Evolutionary conservation across 768 basidiomycete genomes (phyloP).

Genomic region (Pleurotus platypus): DNA sequence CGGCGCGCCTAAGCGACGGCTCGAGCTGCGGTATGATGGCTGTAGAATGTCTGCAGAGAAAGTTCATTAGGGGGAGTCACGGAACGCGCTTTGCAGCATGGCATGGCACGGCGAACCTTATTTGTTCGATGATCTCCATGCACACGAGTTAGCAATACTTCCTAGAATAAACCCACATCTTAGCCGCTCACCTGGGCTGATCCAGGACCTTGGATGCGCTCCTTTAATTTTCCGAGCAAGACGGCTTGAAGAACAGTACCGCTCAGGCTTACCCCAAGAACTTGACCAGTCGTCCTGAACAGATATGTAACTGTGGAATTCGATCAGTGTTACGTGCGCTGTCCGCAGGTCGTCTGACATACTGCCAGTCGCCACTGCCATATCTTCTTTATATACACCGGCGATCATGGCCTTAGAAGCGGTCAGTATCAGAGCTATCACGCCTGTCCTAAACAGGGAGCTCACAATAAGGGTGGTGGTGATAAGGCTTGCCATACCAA

Average conservation of each 20-base stretch:
- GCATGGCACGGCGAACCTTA: constrained; percentile 39
- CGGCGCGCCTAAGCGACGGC: constrained; percentile 51
- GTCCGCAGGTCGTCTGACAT: constrained; percentile 30
- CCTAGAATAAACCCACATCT: neutral
- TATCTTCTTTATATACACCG: constrained; percentile 72
- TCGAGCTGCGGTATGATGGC: constrained; percentile 66
- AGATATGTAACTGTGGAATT: constrained; percentile 75
- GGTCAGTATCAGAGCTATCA: too few relatives aligned
- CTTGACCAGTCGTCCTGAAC: constrained; percentile 92
- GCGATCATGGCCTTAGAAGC: constrained; percentile 77
- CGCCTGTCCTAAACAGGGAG: neutral
- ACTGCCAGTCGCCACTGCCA: constrained; percentile 91
- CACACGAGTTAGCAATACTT: constrained; percentile 11
- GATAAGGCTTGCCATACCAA: constrained; percentile 81
- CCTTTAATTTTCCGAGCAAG: constrained; percentile 63
- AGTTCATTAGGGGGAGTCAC: neutral
- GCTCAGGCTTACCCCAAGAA: constrained; percentile 87
- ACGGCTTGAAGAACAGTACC: constrained; percentile 83
- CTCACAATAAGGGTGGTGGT: constrained; percentile 84
- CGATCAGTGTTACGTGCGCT: constrained; percentile 4
- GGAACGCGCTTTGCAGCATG: constrained; percentile 5
- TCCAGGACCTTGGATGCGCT: constrained; percentile 73
- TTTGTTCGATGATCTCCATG: constrained; percentile 65
- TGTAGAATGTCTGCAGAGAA: constrained; percentile 56
- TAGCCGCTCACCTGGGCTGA: constrained; percentile 58